phyloP scores from a whole-genome alignment of 148 eudicot genomes.

The Chenopodium album region DNA sequence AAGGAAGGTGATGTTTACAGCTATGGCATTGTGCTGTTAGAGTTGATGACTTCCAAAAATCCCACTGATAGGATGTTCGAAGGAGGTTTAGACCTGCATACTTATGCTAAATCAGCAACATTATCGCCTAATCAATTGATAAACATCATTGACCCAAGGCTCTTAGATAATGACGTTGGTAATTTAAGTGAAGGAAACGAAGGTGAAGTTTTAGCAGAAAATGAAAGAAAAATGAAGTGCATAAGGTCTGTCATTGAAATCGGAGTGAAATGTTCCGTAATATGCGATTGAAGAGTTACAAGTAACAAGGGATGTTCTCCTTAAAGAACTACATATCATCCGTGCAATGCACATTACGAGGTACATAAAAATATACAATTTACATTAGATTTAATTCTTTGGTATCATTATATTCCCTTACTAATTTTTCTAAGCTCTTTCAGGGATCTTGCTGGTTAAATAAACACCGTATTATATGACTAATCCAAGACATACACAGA shows the following conservation, averaged over 20 bases:
- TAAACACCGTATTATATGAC: too few species aligned
- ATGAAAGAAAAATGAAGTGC: background rate
- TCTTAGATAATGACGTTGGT: background rate
- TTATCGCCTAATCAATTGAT: background rate
- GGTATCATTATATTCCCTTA: too few species aligned
- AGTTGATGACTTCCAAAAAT: background rate
- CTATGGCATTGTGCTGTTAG: background rate
- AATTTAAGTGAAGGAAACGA: background rate
- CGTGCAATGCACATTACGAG: background rate
- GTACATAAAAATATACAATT: too few species aligned
- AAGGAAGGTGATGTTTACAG: constrained; percentile 5
- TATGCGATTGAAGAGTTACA: constrained; percentile 15
- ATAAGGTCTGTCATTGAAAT: constrained; percentile 7
- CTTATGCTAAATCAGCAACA: constrained; percentile 7
- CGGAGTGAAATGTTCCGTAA: constrained; percentile 18
- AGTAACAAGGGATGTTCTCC: background rate
- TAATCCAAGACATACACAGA: too few species aligned
- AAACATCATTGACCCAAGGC: constrained; percentile 14
- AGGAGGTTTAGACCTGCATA: background rate
- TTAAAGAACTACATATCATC: background rate
- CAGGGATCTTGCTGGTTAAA: too few species aligned
- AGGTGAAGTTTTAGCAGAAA: background rate
- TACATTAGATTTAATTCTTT: too few species aligned
- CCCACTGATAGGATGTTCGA: background rate
- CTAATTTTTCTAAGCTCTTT: too few species aligned